Evolutionary conservation across 2,329 filamentous ascomycete genomes (phyloP).

Genomic region (Colletotrichum plurivorum): DNA sequence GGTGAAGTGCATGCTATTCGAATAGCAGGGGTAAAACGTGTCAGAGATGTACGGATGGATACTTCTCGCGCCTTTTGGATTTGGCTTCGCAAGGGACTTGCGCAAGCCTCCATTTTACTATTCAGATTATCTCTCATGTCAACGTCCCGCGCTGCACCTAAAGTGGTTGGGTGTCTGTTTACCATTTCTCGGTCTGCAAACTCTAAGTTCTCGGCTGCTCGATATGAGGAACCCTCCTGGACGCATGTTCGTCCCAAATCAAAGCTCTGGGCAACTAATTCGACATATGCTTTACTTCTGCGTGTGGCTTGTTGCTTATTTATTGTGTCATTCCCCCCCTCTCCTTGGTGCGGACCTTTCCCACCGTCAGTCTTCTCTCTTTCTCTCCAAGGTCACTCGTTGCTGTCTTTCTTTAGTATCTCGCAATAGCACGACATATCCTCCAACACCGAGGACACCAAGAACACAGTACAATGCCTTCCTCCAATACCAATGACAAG

Average conservation of each 20-base stretch:
- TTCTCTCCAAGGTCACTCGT: background rate
- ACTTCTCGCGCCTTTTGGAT: background rate
- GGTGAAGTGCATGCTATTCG: too few species aligned
- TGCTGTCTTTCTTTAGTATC: too few species aligned
- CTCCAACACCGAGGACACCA: background rate
- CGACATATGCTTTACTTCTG: background rate
- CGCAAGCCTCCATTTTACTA: constrained; percentile 2
- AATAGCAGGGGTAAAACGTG: constrained; percentile 11
- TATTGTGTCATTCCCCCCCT: constrained; percentile 13
- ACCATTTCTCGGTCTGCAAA: constrained; percentile 13
- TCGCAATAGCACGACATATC: background rate
- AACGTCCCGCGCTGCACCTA: constrained; percentile 4
- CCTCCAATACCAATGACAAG: background rate
- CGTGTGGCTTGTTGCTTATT: constrained; percentile 16
- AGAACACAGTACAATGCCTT: constrained; percentile 25
- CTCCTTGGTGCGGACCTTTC: background rate
- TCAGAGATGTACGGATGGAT: constrained; percentile 19
- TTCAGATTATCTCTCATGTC: constrained; percentile 30
- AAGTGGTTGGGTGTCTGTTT: background rate
- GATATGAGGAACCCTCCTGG: background rate
- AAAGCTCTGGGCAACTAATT: background rate
- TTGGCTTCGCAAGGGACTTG: background rate
- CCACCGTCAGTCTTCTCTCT: too few species aligned
- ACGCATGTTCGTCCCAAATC: constrained; percentile 8
- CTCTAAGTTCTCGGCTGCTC: constrained; percentile 17